Base-by-base conservation (phyloP, 805 yeast species). In the Tetrapisispora phaffii region DNA sequence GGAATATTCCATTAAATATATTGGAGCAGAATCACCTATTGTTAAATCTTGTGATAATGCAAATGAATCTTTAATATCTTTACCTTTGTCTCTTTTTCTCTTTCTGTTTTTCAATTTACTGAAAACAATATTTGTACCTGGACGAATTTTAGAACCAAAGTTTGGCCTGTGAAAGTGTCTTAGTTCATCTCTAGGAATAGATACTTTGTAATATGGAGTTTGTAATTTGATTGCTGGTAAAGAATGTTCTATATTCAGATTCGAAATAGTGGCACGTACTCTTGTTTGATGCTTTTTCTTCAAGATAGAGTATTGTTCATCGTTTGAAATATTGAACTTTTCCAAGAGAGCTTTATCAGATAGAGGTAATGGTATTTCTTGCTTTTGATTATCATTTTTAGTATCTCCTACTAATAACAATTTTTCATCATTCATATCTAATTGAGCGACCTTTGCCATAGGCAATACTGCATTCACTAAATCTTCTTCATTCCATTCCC, bases 241-340 rank as follows among this genome's bases (percentile, higher is more conserved):
- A 0, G 97, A 77, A 62, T 93, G 98, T 57, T 93, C 97, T 50
- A 93, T 88, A 42, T 77, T 81, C 50, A 93, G 71, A 53, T 90
- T 86, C 38, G 97, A 95, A 56, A 93, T 80, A 7, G 95, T 94
- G 2, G 96, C 79, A 62, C 98, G 80, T 32, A 90, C 85, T 69
- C 86, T 90, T 34, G 94, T 79, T 60, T 88, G 95, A 61, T 89
- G 88, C 56, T 87, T 89, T 46, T 80, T 84, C 57, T 83, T 84
- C 52, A 93, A 70, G 44, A 82, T 66, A 47, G 86, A 95, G 62
- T 93, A 93, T 36, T 82, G 84, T 37, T 76, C 74, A 63, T 93
- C 98, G 64, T 93, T 93, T 7, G 97, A 88, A 34, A 90, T 74
- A 60, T 85, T 84, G 65, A 84, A 87, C 51, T 83, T 81, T 47